phyloP scores from a whole-genome alignment of 2,329 filamentous ascomycete genomes.

The Exophiala dermatitidis region DNA sequence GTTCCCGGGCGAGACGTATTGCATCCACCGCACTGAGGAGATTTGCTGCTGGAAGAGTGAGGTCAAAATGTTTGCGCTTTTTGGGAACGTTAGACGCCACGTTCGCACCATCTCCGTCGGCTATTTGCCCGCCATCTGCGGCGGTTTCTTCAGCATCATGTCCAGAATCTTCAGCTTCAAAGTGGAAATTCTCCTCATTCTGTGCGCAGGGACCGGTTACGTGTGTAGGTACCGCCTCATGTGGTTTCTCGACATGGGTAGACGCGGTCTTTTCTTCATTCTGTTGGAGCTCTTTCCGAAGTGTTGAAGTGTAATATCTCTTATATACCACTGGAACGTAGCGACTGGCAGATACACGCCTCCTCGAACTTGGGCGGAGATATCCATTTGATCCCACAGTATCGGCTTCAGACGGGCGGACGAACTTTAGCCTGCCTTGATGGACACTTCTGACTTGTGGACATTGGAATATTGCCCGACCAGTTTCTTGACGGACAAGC shows the following conservation, averaged over 20 bases:
- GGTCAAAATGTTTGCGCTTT: constrained; percentile 4
- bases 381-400: not conserved
- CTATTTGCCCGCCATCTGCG: not conserved
- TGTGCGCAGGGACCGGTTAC: not conserved
- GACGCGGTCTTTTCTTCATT: not conserved
- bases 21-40: constrained; percentile 6
- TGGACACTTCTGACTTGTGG: not conserved
- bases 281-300: not conserved
- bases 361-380: not conserved
- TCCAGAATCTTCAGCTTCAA: not conserved
- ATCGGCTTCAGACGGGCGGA: not conserved
- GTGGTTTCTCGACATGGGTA: not conserved
- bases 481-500: not conserved
- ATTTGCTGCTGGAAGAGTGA: constrained; percentile 7
- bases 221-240: not conserved
- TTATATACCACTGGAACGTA: not conserved
- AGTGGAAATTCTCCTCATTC: not conserved
- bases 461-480: not conserved
- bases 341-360: not conserved
- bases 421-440: not conserved
- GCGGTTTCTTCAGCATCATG: not conserved
- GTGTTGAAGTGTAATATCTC: not conserved
- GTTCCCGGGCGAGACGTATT: constrained; percentile 7
- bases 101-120: not conserved
- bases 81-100: not conserved